A percentile compares a stretch with the other conserved stretches of the same genome.
Evolutionary conservation across 1,139 yeast species (phyloP).

Genomic region (Spathaspora sp.): DNA sequence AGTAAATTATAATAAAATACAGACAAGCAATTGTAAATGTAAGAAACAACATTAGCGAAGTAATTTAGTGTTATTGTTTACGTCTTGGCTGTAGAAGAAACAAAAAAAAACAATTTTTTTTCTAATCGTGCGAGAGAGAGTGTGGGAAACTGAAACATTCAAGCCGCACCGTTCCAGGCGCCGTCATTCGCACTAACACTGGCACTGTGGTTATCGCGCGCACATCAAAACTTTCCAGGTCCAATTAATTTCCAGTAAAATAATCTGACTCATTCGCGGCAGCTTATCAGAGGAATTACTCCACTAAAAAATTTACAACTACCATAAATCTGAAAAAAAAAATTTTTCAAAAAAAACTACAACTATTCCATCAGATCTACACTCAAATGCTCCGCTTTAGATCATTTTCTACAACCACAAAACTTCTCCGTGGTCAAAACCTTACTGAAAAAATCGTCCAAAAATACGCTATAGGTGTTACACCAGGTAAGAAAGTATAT

Average conservation of each 20-base stretch:
- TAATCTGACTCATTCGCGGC: slow-evolving; percentile 29
- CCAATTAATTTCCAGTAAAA: slow-evolving; percentile 24
- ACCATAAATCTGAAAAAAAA: not conserved
- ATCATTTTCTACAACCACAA: slow-evolving; percentile 10
- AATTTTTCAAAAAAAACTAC: not conserved
- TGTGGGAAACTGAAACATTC: not conserved
- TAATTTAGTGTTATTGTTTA: not conserved
- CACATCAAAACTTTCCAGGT: no score
- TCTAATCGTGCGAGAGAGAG: not conserved
- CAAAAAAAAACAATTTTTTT: not conserved
- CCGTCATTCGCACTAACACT: not conserved
- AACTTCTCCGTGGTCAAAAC: slow-evolving; percentile 58
- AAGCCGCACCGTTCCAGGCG: not conserved
- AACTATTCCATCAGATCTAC: not conserved
- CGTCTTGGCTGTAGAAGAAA: not conserved
- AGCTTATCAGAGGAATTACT: slow-evolving; percentile 8
- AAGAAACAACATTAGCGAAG: not conserved
- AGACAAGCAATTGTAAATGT: slow-evolving; percentile 33
- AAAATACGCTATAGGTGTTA: slow-evolving; percentile 75
- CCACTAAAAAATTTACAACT: not conserved
- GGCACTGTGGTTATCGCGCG: not conserved
- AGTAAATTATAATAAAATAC: slow-evolving; percentile 42
- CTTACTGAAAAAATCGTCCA: slow-evolving; percentile 95
- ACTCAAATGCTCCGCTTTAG: slow-evolving; percentile 3
- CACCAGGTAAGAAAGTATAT: slow-evolving; percentile 66